Evolutionary conservation across 1,284 basidiomycete genomes (phyloP).

Genomic region (Ceratobasidium sp.): DNA sequence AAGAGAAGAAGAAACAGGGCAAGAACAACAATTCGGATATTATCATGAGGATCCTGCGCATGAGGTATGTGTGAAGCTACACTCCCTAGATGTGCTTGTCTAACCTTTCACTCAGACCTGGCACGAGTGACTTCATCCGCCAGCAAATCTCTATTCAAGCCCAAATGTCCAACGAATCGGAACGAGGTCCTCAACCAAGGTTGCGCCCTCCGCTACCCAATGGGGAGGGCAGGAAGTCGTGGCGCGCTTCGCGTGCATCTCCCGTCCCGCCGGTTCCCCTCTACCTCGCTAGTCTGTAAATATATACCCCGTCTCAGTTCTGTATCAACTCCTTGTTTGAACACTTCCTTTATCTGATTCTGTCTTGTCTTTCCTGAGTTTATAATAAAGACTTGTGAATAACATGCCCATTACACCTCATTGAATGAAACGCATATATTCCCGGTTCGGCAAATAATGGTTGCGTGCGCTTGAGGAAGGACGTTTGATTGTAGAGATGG

Average conservation of each 20-base stretch:
- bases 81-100: neutral
- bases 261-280: constrained; percentile 35
- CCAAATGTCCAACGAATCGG: constrained; percentile 17
- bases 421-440: too few relatives aligned
- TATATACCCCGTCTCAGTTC: constrained; percentile 14
- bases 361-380: constrained; percentile 11
- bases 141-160: constrained; percentile 31
- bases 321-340: constrained; percentile 11
- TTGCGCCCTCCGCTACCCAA: constrained; percentile 29
- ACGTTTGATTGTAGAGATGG: too few relatives aligned
- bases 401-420: too few relatives aligned
- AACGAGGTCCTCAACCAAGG: constrained; percentile 24
- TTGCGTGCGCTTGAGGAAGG: too few relatives aligned
- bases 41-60: constrained; percentile 89
- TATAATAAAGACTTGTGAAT: too few relatives aligned
- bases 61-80: constrained; percentile 70
- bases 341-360: constrained; percentile 6
- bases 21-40: constrained; percentile 76
- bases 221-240: constrained; percentile 19
- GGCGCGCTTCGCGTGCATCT: constrained; percentile 33
- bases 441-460: too few relatives aligned
- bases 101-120: neutral
- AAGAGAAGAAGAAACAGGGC: constrained; percentile 82
- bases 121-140: constrained; percentile 31
- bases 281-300: constrained; percentile 20